Evolutionary conservation across 108 stramenopile genomes (phyloP).

Genomic region (Cyclostephanos tholiformis): DNA sequence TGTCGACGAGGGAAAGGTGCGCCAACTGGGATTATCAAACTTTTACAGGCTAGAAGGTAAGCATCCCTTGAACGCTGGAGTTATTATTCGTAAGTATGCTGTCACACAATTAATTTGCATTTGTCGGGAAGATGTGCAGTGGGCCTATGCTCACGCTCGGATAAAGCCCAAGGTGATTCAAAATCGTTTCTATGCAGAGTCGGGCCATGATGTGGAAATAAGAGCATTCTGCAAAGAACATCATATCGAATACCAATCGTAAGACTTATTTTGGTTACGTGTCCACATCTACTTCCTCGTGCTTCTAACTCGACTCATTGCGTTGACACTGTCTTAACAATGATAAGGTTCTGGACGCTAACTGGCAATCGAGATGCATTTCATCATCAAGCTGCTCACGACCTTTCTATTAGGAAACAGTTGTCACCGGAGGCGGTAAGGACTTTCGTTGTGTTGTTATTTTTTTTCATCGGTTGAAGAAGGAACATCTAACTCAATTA

Average conservation of each 20-base stretch:
- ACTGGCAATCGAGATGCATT: constrained; percentile 54
- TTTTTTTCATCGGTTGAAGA: neutral
- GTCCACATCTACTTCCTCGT: neutral
- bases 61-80: no score
- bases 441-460: neutral
- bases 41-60: constrained; percentile 58
- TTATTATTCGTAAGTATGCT: no score
- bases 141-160: constrained; percentile 47
- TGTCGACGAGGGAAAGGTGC: constrained; percentile 51
- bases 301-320: neutral
- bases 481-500: neutral
- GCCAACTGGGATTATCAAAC: constrained; percentile 55
- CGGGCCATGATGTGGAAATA: constrained; percentile 59
- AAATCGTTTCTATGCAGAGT: constrained; percentile 62
- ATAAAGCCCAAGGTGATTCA: constrained; percentile 63
- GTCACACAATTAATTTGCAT: no score
- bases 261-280: constrained; percentile 8
- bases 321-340: neutral
- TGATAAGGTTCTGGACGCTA: constrained; percentile 67
- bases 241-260: constrained; percentile 84
- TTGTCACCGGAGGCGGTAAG: constrained; percentile 49
- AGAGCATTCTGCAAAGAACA: constrained; percentile 69
- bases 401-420: constrained; percentile 35
- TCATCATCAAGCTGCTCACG: constrained; percentile 32
- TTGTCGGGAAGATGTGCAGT: constrained; percentile 50